Base-by-base conservation (phyloP, 2,329 filamentous ascomycete species). In the Nothophaeocryptopus gaeumannii region DNA sequence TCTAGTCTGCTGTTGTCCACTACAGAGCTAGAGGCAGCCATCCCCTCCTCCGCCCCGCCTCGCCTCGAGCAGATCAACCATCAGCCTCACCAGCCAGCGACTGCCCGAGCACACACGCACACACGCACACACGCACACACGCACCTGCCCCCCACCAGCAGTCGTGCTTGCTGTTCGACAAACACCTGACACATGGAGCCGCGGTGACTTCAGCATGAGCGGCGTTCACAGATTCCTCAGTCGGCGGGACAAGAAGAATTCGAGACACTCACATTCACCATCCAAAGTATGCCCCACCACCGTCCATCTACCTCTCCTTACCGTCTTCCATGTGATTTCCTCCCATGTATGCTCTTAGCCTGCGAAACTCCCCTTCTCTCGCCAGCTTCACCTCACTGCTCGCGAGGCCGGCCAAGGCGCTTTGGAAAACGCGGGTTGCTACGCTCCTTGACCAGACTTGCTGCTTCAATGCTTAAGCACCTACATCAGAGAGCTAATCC, bases 161-260 rank as follows among this genome's bases (percentile, higher is more conserved):
- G 20, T 26, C 20, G 20, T 26, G 20, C 20, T 26, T 26, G 20
- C 20, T 7, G 3, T 26, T 26, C 20, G 20, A 26, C 20, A 26
- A 26, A 26, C 20, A 26, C 20, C 20, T 26, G 20, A 26, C 20
- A 26, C 20, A 26, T 48, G 54, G 39, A 39, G 51, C 45, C 15
- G 29, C 31, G 34, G 33, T 32, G 30, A 40, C 44, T 34, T 32
- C 47, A 71, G 57, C 55, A 76, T 76, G 73, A 74, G 72, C 62
- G 73, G 71, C 64, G 72, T 78, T 55, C 83, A 80, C 65, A 83
- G 85, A 62, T 84, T 89, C 67, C 81, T 88, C 53, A 87, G 81
- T 68, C 76, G 85, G 59, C 81, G 85, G 58, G 86, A 88, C 63
- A 89, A 74, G 68, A 66, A 65, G 58, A 55, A 54, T 47, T 51